phyloP scores from a whole-genome alignment of 768 basidiomycete genomes.

The Amanita rubescens region DNA sequence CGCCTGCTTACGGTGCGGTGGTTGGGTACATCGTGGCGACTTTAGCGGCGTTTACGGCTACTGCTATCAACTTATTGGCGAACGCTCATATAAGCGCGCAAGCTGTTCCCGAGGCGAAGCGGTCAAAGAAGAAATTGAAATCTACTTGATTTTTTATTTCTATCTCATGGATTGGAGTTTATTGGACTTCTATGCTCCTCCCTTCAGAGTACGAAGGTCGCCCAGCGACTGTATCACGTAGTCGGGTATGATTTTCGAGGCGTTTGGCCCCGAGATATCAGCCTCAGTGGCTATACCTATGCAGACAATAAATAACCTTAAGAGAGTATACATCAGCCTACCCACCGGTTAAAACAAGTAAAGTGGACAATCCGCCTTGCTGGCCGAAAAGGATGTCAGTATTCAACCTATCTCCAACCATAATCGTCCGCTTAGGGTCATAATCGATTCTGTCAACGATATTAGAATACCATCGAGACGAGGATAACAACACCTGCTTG shows the following conservation, averaged over 20 bases:
- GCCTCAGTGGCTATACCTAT: constrained; percentile 71
- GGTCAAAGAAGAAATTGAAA: background rate
- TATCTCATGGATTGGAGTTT: background rate
- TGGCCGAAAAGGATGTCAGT: constrained; percentile 95
- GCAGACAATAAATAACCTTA: background rate
- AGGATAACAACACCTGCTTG: constrained; percentile 27
- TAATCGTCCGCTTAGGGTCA: constrained; percentile 81
- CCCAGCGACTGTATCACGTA: constrained; percentile 78
- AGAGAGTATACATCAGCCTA: background rate
- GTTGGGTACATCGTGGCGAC: constrained; percentile 60
- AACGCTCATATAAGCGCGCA: constrained; percentile 16
- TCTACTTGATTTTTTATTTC: constrained; percentile 5
- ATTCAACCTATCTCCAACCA: constrained; percentile 93
- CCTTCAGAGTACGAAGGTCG: constrained; percentile 50
- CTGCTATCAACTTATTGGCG: constrained; percentile 28
- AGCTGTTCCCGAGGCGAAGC: background rate
- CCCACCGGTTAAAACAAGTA: constrained; percentile 88
- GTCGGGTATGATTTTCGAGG: constrained; percentile 70
- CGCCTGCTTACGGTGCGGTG: constrained; percentile 66
- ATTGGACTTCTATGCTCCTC: constrained; percentile 10
- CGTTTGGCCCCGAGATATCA: constrained; percentile 64
- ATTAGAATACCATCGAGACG: background rate
- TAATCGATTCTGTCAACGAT: constrained; percentile 59
- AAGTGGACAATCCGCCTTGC: constrained; percentile 75
- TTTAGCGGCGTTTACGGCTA: constrained; percentile 44